phyloP scores from a whole-genome alignment of 2,329 filamentous ascomycete genomes.

The Nigrograna mackinnonii region DNA sequence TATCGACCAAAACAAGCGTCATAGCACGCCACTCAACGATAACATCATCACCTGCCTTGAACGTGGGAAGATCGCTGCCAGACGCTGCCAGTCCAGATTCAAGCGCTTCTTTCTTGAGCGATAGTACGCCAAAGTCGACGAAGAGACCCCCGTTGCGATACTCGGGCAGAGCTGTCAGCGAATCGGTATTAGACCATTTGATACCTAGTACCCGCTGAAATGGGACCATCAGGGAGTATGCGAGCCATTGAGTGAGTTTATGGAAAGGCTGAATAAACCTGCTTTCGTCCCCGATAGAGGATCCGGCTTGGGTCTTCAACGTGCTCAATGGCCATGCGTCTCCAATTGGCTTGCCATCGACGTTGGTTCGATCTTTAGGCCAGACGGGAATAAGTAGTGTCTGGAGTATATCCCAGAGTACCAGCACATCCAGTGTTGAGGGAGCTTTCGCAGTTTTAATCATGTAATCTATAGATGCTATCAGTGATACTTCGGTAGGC shows the following conservation, averaged over 20 bases:
- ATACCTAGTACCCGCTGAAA: conserved; percentile 81
- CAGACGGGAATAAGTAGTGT: too few species aligned
- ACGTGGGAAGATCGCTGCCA: conserved; percentile 70
- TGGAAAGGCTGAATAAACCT: conserved; percentile 95
- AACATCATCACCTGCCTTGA: conserved; percentile 72
- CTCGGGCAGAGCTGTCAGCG: conserved; percentile 86
- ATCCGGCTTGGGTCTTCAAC: too few species aligned
- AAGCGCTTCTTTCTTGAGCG: conserved; percentile 68
- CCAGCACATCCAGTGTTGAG: too few species aligned
- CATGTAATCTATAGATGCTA: too few species aligned
- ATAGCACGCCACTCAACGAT: conserved; percentile 77
- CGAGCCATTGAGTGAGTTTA: conserved; percentile 88
- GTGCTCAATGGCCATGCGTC: too few species aligned
- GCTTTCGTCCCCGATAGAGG: too few species aligned
- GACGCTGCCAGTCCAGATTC: conserved; percentile 70
- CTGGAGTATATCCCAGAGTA: too few species aligned
- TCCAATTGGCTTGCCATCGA: too few species aligned
- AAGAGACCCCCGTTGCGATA: conserved; percentile 91
- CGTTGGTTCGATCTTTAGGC: too few species aligned
- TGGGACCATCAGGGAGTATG: conserved; percentile 89
- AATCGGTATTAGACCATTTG: conserved; percentile 78
- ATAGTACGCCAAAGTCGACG: conserved; percentile 79
- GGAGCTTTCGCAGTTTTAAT: too few species aligned
- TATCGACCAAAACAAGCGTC: conserved; percentile 73
- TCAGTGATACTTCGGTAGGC: too few species aligned